These are phyloP conservation scores for Cytospora schulzeri DNA, from an alignment of 2,329 filamentous ascomycete genomes.

Conservation along the genomic window DNA sequence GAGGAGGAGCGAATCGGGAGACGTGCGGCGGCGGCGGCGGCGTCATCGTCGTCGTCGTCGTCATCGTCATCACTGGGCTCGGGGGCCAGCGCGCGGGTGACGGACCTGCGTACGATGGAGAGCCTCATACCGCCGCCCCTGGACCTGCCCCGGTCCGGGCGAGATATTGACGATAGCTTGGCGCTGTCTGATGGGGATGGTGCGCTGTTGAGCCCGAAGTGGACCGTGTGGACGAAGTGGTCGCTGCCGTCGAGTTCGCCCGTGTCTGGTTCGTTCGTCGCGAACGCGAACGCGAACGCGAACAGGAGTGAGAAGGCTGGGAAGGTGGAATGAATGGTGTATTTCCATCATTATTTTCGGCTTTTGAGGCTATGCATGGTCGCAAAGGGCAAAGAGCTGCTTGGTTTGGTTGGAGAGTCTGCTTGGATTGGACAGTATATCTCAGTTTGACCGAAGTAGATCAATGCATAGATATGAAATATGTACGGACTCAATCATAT, in stretches of 20 bases:
- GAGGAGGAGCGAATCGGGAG: not conserved
- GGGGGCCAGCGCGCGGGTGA: not conserved
- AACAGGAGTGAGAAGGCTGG: not conserved
- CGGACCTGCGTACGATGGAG: not conserved
- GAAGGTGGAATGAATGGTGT: conserved; percentile 7
- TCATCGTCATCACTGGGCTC: not conserved
- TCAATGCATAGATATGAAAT: too few species aligned
- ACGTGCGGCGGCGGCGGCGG: not conserved
- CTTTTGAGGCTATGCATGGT: too few species aligned
- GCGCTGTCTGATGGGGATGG: not conserved
- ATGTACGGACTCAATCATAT: too few species aligned
- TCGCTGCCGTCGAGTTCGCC: not conserved
- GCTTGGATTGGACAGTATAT: too few species aligned
- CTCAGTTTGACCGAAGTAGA: too few species aligned
- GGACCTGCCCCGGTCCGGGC: not conserved
- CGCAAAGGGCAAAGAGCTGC: too few species aligned
- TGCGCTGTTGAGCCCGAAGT: not conserved
- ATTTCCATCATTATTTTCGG: too few species aligned
- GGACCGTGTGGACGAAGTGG: conserved; percentile 9
- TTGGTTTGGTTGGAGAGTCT: too few species aligned
- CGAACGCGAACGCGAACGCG: not conserved
- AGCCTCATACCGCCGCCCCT: conserved; percentile 7
- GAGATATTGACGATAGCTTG: not conserved
- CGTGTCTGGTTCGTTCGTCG: not conserved
- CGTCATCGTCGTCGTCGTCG: not conserved